Base-by-base conservation (phyloP, 1,284 basidiomycete species). In the Ceratobasidium sp. region DNA sequence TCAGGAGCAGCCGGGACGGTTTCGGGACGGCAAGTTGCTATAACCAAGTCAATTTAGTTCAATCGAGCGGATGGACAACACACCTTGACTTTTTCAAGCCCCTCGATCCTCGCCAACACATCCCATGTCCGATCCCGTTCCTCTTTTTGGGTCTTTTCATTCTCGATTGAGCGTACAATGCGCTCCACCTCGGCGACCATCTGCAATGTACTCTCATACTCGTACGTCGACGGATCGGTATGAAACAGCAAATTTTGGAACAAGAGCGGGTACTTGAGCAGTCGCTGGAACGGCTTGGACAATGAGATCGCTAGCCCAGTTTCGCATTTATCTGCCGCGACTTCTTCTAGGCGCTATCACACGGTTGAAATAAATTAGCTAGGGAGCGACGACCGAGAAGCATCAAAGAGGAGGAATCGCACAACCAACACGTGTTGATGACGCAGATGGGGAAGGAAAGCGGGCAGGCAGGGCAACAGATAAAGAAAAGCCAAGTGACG, bases 171-270 rank as follows among this genome's bases (percentile, higher is more conserved):
- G 60, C 96, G 87, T 51, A 99, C 95, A 76, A 98, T 96, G 14
- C 87, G 88, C 82, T 99, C 96, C 16, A 99, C 94, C 79, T 98
- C 95, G 28, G 95, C 94, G 0, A 98, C 95, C 94, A 98, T 96
- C 78, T 91, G 90, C 49, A 98, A 83, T 3, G 95, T 97, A 77
- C 91, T 93, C 79, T 99, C 96, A 78, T 98, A 99, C 82, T 99
- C 96, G 78, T 91, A 95, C 1, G 95, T 95, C 75, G 94, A 96
- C 0, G 96, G 95, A 78, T 98, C 96, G 9, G 96, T 97, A 80
- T 96, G 92, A 82, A 91, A 96, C 60, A 96, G 86, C n/a, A 98
- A 85, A 80, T 98, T 98, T 82, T 98, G 96, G 83, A 98, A 98
- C 49, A 99, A 87, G 18, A 99, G 86, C 2, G 96, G 96, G 79